phyloP scores from a whole-genome alignment of 2,329 filamentous ascomycete species.

The Hypoxylon sp. region DNA sequence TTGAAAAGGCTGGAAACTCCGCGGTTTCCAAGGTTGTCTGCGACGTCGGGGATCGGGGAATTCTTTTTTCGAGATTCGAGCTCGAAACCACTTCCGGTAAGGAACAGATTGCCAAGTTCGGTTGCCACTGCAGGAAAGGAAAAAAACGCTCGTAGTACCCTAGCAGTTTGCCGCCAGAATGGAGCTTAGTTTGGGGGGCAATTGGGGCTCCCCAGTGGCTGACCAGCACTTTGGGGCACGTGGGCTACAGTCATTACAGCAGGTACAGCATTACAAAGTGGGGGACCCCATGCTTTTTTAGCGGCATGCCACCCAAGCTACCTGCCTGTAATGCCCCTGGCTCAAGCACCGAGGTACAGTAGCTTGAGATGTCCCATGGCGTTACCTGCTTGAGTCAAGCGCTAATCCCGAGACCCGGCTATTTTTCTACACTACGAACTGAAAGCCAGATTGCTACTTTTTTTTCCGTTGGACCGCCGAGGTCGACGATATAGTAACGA shows the following conservation, averaged over 20 bases:
- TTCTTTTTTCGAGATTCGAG: constrained; percentile 39
- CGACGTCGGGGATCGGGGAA: constrained; percentile 47
- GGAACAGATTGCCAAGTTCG: constrained; percentile 47
- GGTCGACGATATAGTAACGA: constrained; percentile 18
- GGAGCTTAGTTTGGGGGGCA: constrained; percentile 38
- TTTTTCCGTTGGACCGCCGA: constrained; percentile 43
- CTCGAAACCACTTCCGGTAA: constrained; percentile 20
- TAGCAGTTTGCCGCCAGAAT: constrained; percentile 10
- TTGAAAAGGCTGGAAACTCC: constrained; percentile 32
- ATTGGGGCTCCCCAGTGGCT: constrained; percentile 48
- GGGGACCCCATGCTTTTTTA: constrained; percentile 31
- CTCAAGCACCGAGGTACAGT: constrained; percentile 27
- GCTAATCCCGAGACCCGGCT: constrained; percentile 37
- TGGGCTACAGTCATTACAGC: neutral
- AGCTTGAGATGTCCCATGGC: constrained; percentile 12
- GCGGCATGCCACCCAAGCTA: constrained; percentile 34
- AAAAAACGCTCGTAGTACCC: constrained; percentile 8
- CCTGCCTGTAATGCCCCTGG: constrained; percentile 33
- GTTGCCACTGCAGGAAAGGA: constrained; percentile 36
- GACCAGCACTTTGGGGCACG: constrained; percentile 1
- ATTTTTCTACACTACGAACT: constrained; percentile 42
- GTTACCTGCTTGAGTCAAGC: constrained; percentile 30
- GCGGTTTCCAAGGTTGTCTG: constrained; percentile 21
- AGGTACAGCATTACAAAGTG: constrained; percentile 33
- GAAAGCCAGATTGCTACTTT: constrained; percentile 27